Percentiles rank a stretch among this genome's conserved stretches.
These are phyloP conservation scores for Fusarium sp. DNA, from an alignment of 2,329 filamentous ascomycete species.

Conservation along the genomic window DNA sequence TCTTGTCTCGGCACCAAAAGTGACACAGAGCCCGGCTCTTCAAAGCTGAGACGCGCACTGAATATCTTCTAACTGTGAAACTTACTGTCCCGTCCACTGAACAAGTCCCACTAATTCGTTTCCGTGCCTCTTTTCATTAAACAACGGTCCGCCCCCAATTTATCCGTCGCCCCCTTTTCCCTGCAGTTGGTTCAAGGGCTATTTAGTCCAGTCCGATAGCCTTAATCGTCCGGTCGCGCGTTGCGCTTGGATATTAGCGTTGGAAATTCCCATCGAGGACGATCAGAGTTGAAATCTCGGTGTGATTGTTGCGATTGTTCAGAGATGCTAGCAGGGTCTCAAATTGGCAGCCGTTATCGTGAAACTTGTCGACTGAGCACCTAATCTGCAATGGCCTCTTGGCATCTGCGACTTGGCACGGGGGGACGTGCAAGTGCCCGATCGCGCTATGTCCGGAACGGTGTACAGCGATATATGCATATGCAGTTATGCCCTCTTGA, in stretches of 20 bases:
- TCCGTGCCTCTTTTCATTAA: slow-evolving; percentile 24
- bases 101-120: slow-evolving; percentile 10
- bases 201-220: neutral
- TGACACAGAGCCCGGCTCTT: neutral
- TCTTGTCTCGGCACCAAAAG: slow-evolving; percentile 8
- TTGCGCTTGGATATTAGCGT: neutral
- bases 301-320: slow-evolving; percentile 7
- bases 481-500: slow-evolving; percentile 2
- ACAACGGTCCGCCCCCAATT: slow-evolving; percentile 25
- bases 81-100: neutral
- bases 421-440: slow-evolving; percentile 5
- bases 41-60: neutral
- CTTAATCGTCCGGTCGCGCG: neutral
- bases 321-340: neutral
- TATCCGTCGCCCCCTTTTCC: slow-evolving; percentile 23
- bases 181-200: neutral
- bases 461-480: neutral
- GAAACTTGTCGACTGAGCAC: slow-evolving; percentile 17
- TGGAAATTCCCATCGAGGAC: neutral
- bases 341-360: slow-evolving; percentile 28
- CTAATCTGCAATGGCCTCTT: slow-evolving; percentile 20
- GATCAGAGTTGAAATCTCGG: slow-evolving; percentile 9
- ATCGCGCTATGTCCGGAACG: neutral
- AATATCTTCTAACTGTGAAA: neutral
- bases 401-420: slow-evolving; percentile 20